Conservation (phyloP, 345 rosid species). For the Clausena lansium region DNA sequence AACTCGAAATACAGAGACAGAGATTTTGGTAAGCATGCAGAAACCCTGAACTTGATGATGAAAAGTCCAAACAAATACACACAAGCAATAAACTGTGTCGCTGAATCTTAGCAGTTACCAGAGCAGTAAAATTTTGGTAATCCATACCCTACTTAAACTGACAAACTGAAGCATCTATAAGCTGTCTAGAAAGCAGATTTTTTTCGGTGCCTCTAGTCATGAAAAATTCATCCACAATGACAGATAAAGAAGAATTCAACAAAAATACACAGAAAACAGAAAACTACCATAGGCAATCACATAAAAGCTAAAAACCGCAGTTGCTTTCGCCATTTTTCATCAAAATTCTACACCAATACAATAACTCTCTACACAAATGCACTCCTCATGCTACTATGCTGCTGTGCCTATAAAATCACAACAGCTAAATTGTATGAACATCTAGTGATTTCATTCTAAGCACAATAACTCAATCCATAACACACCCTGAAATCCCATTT, state of each 20-base stretch:
- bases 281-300: no score
- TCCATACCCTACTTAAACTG: background rate
- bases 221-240: background rate
- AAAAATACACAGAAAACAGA: background rate
- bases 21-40: background rate
- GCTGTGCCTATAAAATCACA: no score
- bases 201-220: background rate
- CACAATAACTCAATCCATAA: no score
- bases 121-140: background rate
- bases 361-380: background rate
- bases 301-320: background rate
- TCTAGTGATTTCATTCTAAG: no score
- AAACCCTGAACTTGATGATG: background rate
- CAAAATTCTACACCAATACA: background rate
- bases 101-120: background rate
- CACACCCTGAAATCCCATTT: background rate
- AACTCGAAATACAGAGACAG: background rate
- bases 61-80: background rate
- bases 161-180: background rate
- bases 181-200: background rate
- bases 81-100: background rate
- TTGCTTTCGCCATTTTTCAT: background rate
- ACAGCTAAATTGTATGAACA: no score
- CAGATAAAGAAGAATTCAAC: background rate
- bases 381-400: background rate